These are phyloP conservation scores for Lachnellula arida DNA, from an alignment of 2,329 filamentous ascomycete genomes.

Conservation along the genomic window DNA sequence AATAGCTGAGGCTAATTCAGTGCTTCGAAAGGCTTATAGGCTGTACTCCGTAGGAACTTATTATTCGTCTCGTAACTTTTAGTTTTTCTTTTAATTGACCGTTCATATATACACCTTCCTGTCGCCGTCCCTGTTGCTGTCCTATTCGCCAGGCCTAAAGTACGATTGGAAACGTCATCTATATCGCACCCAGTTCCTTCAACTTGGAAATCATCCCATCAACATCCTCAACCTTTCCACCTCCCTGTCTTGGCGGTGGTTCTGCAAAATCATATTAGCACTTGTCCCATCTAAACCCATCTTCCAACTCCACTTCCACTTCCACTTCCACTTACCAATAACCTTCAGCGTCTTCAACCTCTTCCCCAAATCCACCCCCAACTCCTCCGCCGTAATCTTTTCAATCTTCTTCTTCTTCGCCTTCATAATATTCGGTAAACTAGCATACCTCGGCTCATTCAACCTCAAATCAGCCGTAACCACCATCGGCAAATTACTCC, in stretches of 20 bases:
- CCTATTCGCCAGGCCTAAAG: background rate
- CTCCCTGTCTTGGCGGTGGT: constrained; percentile 81
- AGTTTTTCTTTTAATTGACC: too few relatives aligned
- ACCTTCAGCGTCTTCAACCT: constrained; percentile 90
- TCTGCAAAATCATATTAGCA: constrained; percentile 46
- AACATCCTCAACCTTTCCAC: constrained; percentile 95
- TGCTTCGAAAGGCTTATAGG: too few relatives aligned
- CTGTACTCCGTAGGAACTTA: too few relatives aligned
- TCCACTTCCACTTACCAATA: constrained; percentile 51
- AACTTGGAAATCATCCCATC: constrained; percentile 90
- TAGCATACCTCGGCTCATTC: constrained; percentile 94
- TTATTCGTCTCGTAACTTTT: too few relatives aligned
- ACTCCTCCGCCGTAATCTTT: constrained; percentile 83
- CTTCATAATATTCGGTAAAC: constrained; percentile 99
- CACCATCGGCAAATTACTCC: constrained; percentile 81
- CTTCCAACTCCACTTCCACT: constrained; percentile 33
- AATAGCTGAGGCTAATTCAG: too few relatives aligned
- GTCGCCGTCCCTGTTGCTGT: background rate
- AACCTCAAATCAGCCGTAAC: constrained; percentile 92
- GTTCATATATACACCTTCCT: constrained; percentile 2
- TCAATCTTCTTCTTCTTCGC: constrained; percentile 99
- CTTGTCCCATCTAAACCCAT: background rate
- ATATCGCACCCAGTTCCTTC: constrained; percentile 82
- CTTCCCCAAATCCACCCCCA: constrained; percentile 68
- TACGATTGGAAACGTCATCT: constrained; percentile 6